These are phyloP conservation scores for Phycomyces nitens DNA, from an alignment of 192 early-diverging fungal genomes.

Conservation along the genomic window DNA sequence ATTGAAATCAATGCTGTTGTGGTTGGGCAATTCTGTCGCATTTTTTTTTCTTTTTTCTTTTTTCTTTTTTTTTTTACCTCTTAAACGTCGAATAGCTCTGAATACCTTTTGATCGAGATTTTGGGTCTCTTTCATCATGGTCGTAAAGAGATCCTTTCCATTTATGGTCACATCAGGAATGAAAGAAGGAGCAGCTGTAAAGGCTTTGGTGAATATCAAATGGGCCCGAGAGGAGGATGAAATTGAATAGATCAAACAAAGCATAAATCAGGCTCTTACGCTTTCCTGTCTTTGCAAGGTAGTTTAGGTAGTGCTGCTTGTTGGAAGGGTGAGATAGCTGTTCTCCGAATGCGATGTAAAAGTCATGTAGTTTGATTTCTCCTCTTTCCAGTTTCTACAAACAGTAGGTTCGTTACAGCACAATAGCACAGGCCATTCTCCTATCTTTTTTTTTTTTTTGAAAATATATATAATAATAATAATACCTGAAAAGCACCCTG, in stretches of 20 bases:
- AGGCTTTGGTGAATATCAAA: too few relatives aligned
- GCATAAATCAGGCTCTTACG: constrained; percentile 16
- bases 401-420: neutral
- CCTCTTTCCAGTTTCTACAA: constrained; percentile 54
- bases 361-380: constrained; percentile 53
- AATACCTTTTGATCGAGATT: constrained; percentile 44
- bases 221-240: neutral
- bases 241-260: neutral
- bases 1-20: too few relatives aligned
- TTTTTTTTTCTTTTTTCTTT: too few relatives aligned
- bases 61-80: constrained; percentile 38
- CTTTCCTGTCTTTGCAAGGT: constrained; percentile 31
- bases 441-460: neutral
- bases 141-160: constrained; percentile 56
- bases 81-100: constrained; percentile 45
- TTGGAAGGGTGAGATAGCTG: constrained; percentile 54
- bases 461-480: too few relatives aligned
- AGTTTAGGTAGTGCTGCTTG: constrained; percentile 44
- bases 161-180: constrained; percentile 41
- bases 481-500: constrained; percentile 44
- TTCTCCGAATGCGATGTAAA: constrained; percentile 55
- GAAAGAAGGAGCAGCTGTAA: neutral
- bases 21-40: too few relatives aligned
- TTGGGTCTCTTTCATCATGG: constrained; percentile 60
- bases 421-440: too few relatives aligned